Conservation (phyloP, 352 stramenopile species). For the Pythium oligandrum region DNA sequence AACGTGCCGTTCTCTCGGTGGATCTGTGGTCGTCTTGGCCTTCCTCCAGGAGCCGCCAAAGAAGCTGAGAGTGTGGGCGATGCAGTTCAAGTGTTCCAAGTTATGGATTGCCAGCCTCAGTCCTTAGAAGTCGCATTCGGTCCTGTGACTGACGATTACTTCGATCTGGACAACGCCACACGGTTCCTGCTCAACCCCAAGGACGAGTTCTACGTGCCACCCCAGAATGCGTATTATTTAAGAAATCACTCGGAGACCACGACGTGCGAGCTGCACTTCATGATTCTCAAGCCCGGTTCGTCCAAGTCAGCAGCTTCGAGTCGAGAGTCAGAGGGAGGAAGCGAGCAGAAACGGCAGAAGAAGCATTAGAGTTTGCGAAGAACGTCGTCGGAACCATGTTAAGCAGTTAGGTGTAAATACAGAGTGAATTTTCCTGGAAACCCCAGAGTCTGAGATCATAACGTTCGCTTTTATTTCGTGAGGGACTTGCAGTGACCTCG, state of each 20-base stretch:
- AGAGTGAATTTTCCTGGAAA: too few species aligned
- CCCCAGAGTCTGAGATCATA: too few species aligned
- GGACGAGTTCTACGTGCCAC: conserved; percentile 96
- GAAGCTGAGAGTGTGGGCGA: conserved; percentile 92
- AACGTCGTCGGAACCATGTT: too few species aligned
- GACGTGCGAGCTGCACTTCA: conserved; percentile 91
- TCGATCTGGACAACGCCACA: conserved; percentile 88
- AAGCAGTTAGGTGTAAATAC: too few species aligned
- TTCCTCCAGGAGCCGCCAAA: conserved; percentile 93
- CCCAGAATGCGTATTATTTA: conserved; percentile 95
- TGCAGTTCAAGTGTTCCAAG: conserved; percentile 94
- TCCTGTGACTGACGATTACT: conserved; percentile 69
- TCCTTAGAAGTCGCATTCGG: conserved; percentile 70
- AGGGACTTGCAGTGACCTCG: neutral
- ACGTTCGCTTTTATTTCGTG: too few species aligned
- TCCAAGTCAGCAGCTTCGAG: conserved; percentile 3
- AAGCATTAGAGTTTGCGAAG: too few species aligned
- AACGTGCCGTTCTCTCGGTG: conserved; percentile 68
- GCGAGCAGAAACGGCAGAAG: too few species aligned
- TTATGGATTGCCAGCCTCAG: conserved; percentile 84
- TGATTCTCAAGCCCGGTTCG: conserved; percentile 87
- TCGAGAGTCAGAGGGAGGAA: neutral
- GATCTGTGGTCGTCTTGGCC: conserved; percentile 88
- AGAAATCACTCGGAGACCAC: conserved; percentile 92
- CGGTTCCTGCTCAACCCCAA: conserved; percentile 91